Conservation (phyloP, 345 rosid species). For the Populus ilicifolia region DNA sequence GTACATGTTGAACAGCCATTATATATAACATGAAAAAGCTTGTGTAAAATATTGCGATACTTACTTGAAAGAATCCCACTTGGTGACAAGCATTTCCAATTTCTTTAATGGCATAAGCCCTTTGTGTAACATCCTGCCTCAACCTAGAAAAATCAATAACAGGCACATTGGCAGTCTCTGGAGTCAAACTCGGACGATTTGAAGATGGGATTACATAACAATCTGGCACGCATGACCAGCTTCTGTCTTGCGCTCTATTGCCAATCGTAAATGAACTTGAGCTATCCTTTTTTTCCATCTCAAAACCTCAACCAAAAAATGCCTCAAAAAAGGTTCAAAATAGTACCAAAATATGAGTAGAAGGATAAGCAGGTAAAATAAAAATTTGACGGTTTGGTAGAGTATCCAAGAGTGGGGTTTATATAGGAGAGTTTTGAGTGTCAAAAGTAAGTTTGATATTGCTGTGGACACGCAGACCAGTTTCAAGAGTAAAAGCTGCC, state of each 20-base stretch:
- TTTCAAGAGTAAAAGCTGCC: background rate
- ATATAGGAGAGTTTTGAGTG: background rate
- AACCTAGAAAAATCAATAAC: slow-evolving; percentile 46
- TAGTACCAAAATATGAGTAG: background rate
- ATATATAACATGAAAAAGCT: too few relatives aligned
- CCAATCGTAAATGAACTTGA: slow-evolving; percentile 39
- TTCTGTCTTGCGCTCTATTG: slow-evolving; percentile 45
- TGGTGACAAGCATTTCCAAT: slow-evolving; percentile 39
- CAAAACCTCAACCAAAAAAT: background rate
- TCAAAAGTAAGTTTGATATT: background rate
- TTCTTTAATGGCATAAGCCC: slow-evolving; percentile 35
- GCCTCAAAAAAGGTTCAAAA: background rate
- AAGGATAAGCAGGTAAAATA: background rate
- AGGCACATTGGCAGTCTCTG: slow-evolving; percentile 31
- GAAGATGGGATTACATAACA: slow-evolving; percentile 35
- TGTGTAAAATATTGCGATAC: background rate
- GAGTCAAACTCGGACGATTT: slow-evolving; percentile 16
- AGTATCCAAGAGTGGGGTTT: background rate
- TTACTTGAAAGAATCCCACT: slow-evolving; percentile 59
- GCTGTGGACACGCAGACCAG: background rate
- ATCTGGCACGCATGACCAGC: slow-evolving; percentile 35
- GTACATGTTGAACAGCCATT: too few relatives aligned
- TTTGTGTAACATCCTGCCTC: slow-evolving; percentile 22
- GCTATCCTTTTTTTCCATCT: slow-evolving; percentile 28
- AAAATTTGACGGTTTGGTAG: background rate